Evolutionary conservation across 768 basidiomycete species (phyloP), one percentile per base, ranked within the genome.

Genomic region (Leccinum aurantiacum): DNA sequence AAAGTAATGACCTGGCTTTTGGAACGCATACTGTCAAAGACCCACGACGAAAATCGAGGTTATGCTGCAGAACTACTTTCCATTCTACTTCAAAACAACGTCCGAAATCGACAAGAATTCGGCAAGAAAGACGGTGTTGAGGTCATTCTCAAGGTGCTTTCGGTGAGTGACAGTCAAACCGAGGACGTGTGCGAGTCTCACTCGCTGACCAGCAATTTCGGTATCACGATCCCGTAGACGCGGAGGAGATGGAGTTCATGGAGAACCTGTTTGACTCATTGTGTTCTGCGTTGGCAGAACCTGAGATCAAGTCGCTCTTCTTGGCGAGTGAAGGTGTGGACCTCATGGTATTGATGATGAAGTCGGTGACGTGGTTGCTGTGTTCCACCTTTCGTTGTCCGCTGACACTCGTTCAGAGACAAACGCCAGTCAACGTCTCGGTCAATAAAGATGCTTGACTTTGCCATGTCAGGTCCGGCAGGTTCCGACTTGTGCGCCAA

Each of bases 281-380:
- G 24, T 98, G 97, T 71, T 95, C 95, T 1, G 82, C 88, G 0
- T 79, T 98, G 24, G 84, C 79, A 35, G 95, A 96, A 73, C 79
- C 87, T 14, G 79, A 86, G 51, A 85, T 90, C 71, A 98, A 98
- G 74, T 73, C 81, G 17, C 75, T 86, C 4, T 98, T 99, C 75
- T 76, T 94, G n/a, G 84, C 87, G 10, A 88, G 88, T 19, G 97
- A 99, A 73, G 97, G 97, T 2, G 86, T 94, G 14, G 97, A 99
- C 67, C 82, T 99, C 35, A 98, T 98, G 95, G 83, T 97, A n/a
- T 79, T 98, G 63, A 90, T 97, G 84, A 95, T 98, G 90, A 96
- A 90, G 94, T 95, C 65, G 49, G 86, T 76, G 29, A 35, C 41
- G n/a, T 56, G 37, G 50, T 22, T 25, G 6, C 27, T 31, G 25